Base-by-base conservation (phyloP, 2,329 filamentous ascomycete species). In the Fusarium burgessii region DNA sequence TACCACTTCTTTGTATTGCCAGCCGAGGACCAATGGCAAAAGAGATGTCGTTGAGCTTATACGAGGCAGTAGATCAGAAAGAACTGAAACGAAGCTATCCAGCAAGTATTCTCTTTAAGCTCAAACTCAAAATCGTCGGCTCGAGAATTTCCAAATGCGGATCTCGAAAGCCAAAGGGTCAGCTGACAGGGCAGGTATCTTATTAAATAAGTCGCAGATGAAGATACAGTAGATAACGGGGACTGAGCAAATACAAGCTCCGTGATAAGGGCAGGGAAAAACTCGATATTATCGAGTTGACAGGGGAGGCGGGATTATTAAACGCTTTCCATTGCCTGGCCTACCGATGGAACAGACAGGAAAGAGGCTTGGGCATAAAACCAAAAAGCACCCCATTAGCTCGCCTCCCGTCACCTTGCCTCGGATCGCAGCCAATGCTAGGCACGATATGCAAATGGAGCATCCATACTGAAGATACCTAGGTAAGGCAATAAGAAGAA, bases 301-400 rank as follows among this genome's bases (percentile, higher is more conserved):
- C 58, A 62, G 52, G 62, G 45, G 49, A 47, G n/a, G 59, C 58
- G 38, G 40, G 32, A 49, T 47, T 62, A 66, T 60, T 66, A 66
- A 42, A 15, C 47, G 60, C 27, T 61, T 54, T 51, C 41, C 35
- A 61, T 40, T 46, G 42, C 41, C 62, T 52, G 47, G 45, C 33
- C 46, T 63, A 38, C 49, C 40, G 23, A 23, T 23, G 23, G 23
- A 36, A 32, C 54, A 18, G 32, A 18, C 9, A 27, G 45, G n/a
- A 43, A 41, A 54, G 43, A 55, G 38, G 29, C 47, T 43, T 67
- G 62, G 55, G 38, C 42, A 55, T 55, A 40, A 36, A 33, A 15
- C 20, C 56, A 41, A 33, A 66, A 33, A 33, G 45, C 56, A 52
- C 35, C 10, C 20, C n/a, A 32, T 51, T 32, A 15, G 17, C 41